These are phyloP conservation scores for Cymbopogon citratus DNA, from an alignment of 176 grass and related monocot genomes.

Conservation along the genomic window DNA sequence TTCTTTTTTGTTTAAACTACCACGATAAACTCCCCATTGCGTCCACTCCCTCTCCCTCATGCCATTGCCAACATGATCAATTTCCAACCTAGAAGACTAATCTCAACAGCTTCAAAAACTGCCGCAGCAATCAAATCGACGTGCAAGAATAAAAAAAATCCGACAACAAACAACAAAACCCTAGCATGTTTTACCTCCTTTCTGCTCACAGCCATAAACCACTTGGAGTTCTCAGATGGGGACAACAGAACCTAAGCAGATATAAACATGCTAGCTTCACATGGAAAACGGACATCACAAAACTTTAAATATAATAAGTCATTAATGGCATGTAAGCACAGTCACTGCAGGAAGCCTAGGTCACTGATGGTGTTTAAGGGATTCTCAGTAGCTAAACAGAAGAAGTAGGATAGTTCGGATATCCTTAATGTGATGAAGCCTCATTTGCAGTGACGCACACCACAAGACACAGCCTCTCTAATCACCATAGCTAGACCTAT, in stretches of 20 bases:
- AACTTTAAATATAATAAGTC: neutral
- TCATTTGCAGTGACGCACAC: too few relatives aligned
- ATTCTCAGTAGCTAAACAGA: slow-evolving; percentile 7
- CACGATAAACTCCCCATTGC: neutral
- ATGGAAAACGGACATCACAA: neutral
- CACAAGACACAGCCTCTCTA: neutral
- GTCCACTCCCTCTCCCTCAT: slow-evolving; percentile 44
- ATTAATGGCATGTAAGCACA: neutral
- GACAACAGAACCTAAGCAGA: neutral
- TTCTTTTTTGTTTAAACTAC: neutral
- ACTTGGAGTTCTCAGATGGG: neutral
- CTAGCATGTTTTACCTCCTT: neutral
- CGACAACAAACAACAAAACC: neutral
- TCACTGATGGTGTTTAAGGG: neutral
- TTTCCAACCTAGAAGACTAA: slow-evolving; percentile 26
- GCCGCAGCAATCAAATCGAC: neutral
- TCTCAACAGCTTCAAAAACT: neutral
- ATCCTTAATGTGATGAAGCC: neutral
- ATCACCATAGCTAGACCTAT: neutral
- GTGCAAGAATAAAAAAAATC: neutral
- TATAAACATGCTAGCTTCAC: neutral
- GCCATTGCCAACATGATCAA: slow-evolving; percentile 38
- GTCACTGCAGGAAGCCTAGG: neutral
- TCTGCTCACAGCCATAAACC: neutral
- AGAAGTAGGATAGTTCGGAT: neutral